Percentiles rank a stretch among this genome's conserved stretches.
These are phyloP conservation scores for Dipteronia sinensis DNA, from an alignment of 345 rosid species.

Conservation along the genomic window DNA sequence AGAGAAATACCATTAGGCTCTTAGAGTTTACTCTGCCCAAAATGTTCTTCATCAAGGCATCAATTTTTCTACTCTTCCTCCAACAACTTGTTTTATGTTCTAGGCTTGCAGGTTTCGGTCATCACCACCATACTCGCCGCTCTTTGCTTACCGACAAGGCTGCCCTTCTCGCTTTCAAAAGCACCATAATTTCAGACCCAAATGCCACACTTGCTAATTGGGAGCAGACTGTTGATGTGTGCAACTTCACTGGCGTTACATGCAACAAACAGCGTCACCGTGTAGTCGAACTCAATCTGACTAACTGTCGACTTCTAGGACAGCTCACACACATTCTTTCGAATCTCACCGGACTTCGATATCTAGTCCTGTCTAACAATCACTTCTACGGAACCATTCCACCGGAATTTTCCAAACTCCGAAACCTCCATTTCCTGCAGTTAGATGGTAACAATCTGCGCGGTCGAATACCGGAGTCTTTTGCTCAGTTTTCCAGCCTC, in stretches of 20 bases:
- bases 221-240: constrained; percentile 39
- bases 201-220: constrained; percentile 40
- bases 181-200: constrained; percentile 31
- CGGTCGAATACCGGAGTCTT: constrained; percentile 41
- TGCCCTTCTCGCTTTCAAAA: constrained; percentile 52
- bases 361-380: constrained; percentile 34
- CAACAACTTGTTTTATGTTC: constrained; percentile 21
- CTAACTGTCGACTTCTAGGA: constrained; percentile 28
- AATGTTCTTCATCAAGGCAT: constrained; percentile 28
- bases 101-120: constrained; percentile 17
- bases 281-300: constrained; percentile 33
- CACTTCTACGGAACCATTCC: constrained; percentile 47
- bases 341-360: constrained; percentile 47
- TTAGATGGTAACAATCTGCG: constrained; percentile 35
- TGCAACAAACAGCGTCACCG: constrained; percentile 39
- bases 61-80: constrained; percentile 29
- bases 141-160: constrained; percentile 45
- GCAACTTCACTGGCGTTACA: constrained; percentile 44
- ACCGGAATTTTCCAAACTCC: constrained; percentile 39
- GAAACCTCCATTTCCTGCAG: constrained; percentile 27
- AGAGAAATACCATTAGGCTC: not conserved
- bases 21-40: not conserved
- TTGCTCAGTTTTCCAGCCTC: constrained; percentile 38
- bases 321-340: constrained; percentile 43
- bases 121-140: constrained; percentile 21